Evolutionary conservation across 192 early-diverging fungal species (phyloP).

Genomic region (Phlyctochytrium bullatum): DNA sequence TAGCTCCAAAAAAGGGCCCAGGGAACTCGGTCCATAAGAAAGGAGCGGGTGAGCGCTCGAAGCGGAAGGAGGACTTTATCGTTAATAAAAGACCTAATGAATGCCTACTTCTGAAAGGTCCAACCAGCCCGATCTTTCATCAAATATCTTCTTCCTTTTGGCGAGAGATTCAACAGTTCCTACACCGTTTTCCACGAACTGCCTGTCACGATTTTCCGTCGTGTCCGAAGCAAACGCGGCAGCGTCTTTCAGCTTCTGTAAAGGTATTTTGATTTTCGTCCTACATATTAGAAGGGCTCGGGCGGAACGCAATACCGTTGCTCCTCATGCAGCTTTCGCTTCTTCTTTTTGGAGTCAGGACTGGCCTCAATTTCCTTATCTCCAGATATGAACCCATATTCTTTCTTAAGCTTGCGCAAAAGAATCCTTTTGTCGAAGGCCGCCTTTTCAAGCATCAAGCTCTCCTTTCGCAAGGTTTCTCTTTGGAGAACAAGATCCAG

Average conservation of each 20-base stretch:
- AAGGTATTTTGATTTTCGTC: slow-evolving; percentile 62
- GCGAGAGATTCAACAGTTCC: slow-evolving; percentile 45
- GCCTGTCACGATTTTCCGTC: slow-evolving; percentile 34
- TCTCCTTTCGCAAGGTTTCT: slow-evolving; percentile 74
- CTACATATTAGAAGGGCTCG: too few relatives aligned
- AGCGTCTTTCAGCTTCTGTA: slow-evolving; percentile 41
- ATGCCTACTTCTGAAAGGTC: slow-evolving; percentile 68
- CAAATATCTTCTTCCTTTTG: slow-evolving; percentile 51
- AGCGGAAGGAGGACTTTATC: too few relatives aligned
- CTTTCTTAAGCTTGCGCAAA: slow-evolving; percentile 62
- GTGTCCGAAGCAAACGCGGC: slow-evolving; percentile 45
- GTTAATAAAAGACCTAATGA: too few relatives aligned
- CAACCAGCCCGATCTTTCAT: slow-evolving; percentile 57
- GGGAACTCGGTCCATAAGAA: too few relatives aligned
- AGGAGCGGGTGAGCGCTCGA: too few relatives aligned
- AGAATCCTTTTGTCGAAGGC: slow-evolving; percentile 70
- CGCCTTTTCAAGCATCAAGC: slow-evolving; percentile 69
- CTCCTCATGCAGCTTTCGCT: slow-evolving; percentile 35
- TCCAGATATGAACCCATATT: slow-evolving; percentile 61
- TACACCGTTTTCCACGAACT: slow-evolving; percentile 35
- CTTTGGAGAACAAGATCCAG: slow-evolving; percentile 77
- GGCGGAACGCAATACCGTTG: too few relatives aligned
- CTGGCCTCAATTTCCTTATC: slow-evolving; percentile 50
- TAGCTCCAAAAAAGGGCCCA: too few relatives aligned
- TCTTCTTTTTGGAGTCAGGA: slow-evolving; percentile 38